Evolutionary conservation across 1,284 basidiomycete species (phyloP).

Genomic region (Porodaedalea pini): DNA sequence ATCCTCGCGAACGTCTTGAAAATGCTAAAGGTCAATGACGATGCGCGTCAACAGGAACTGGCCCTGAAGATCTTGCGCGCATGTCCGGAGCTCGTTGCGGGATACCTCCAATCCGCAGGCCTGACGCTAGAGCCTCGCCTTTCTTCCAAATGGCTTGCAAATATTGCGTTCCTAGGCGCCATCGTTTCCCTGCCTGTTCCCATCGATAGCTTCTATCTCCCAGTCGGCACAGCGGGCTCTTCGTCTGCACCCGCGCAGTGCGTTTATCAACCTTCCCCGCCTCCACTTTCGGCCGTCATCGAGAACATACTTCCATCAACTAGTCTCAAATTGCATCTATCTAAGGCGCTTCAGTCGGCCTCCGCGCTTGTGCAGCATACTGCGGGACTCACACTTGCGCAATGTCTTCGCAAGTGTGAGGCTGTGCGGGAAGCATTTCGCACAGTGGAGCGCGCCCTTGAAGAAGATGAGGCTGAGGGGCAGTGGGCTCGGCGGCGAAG

Average conservation of each 20-base stretch:
- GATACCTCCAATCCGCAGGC: slow-evolving; percentile 72
- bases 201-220: slow-evolving; percentile 54
- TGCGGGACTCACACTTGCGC: slow-evolving; percentile 69
- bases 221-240: slow-evolving; percentile 25
- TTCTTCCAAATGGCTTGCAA: slow-evolving; percentile 86
- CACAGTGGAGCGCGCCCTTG: slow-evolving; percentile 50
- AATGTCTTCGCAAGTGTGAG: slow-evolving; percentile 69
- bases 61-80: slow-evolving; percentile 73
- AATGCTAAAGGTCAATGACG: slow-evolving; percentile 76
- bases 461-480: slow-evolving; percentile 62
- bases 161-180: slow-evolving; percentile 76
- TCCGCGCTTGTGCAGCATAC: slow-evolving; percentile 79
- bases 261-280: slow-evolving; percentile 64
- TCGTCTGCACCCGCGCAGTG: slow-evolving; percentile 29
- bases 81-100: slow-evolving; percentile 83
- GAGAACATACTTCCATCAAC: slow-evolving; percentile 76
- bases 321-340: slow-evolving; percentile 65
- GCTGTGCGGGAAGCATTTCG: slow-evolving; percentile 50
- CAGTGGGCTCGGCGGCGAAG: slow-evolving; percentile 61
- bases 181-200: slow-evolving; percentile 79
- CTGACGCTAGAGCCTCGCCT: slow-evolving; percentile 84
- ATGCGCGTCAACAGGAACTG: slow-evolving; percentile 82
- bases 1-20: slow-evolving; percentile 77
- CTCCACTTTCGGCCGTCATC: slow-evolving; percentile 63
- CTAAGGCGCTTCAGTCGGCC: slow-evolving; percentile 73